A percentile compares a stretch with the other conserved stretches of the same genome.
Evolutionary conservation across 2,329 filamentous ascomycete species (phyloP).

Genomic region (Rasamsonia emersonii): DNA sequence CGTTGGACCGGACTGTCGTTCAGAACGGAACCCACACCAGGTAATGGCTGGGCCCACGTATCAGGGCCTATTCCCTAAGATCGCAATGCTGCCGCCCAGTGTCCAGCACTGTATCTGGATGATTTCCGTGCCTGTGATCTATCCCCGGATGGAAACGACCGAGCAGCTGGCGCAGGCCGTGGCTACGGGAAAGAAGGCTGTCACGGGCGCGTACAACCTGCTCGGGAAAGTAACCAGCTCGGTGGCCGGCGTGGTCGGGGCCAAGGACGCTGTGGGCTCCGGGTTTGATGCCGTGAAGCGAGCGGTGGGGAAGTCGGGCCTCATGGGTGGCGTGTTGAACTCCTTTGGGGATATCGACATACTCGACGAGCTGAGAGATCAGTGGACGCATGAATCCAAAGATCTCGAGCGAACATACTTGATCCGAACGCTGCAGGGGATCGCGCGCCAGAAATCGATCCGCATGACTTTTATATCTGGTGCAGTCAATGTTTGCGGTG

Average conservation of each 20-base stretch:
- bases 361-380: slow-evolving; percentile 85
- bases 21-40: slow-evolving; percentile 79
- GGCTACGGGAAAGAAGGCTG: slow-evolving; percentile 89
- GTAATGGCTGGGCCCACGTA: slow-evolving; percentile 96
- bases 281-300: slow-evolving; percentile 95
- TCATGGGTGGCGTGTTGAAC: slow-evolving; percentile 93
- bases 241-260: slow-evolving; percentile 89
- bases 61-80: slow-evolving; percentile 92
- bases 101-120: slow-evolving; percentile 98
- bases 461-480: slow-evolving; percentile 96
- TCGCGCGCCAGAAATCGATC: slow-evolving; percentile 87
- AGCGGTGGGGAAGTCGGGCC: slow-evolving; percentile 84
- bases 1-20: slow-evolving; percentile 83
- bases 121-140: slow-evolving; percentile 81
- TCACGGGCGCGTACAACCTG: slow-evolving; percentile 93
- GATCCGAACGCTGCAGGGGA: slow-evolving; percentile 90
- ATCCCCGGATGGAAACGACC: slow-evolving; percentile 82
- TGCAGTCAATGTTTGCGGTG: slow-evolving; percentile 79
- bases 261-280: slow-evolving; percentile 83
- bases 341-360: slow-evolving; percentile 95
- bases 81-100: slow-evolving; percentile 79
- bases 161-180: slow-evolving; percentile 88
- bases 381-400: slow-evolving; percentile 98
- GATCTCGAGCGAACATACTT: slow-evolving; percentile 94
- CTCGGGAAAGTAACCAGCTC: slow-evolving; percentile 91